These are phyloP conservation scores for Aaosphaeria arxii DNA, from an alignment of 2,329 filamentous ascomycete genomes.

Conservation along the genomic window DNA sequence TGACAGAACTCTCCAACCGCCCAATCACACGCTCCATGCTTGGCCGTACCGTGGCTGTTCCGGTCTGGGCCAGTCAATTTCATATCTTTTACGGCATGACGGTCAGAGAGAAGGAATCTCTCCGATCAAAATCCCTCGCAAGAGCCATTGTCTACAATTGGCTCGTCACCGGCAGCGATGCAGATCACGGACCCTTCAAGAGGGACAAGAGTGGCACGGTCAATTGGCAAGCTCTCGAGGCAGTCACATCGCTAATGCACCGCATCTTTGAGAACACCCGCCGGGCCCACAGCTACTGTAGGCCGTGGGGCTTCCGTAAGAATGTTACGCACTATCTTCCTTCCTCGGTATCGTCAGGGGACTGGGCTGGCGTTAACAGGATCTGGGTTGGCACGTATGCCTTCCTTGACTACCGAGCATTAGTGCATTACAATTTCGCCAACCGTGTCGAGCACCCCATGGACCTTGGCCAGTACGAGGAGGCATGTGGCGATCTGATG, in stretches of 20 bases:
- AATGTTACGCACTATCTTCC: constrained; percentile 10
- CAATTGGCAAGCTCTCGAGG: constrained; percentile 18
- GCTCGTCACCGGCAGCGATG: constrained; percentile 9
- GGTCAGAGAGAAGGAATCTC: constrained; percentile 11
- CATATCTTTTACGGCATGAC: constrained; percentile 19
- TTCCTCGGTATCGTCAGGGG: constrained; percentile 3
- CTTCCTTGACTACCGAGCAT: constrained; percentile 18
- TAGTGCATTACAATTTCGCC: constrained; percentile 19
- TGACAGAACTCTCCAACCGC: constrained; percentile 3
- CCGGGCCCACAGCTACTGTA: constrained; percentile 1
- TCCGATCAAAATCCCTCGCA: constrained; percentile 11
- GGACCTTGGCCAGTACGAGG: constrained; percentile 8
- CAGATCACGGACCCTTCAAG: constrained; percentile 17
- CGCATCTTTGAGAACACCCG: constrained; percentile 11
- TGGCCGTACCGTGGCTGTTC: constrained; percentile 3
- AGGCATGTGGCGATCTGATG: constrained; percentile 16
- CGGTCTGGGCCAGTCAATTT: constrained; percentile 18
- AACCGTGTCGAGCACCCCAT: constrained; percentile 11
- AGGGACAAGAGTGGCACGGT: constrained; percentile 13
- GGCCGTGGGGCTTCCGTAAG: constrained; percentile 11
- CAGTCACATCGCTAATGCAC: constrained; percentile 17
- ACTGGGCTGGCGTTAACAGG: constrained; percentile 20
- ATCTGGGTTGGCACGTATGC: constrained; percentile 20
- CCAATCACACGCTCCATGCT: constrained; percentile 17
- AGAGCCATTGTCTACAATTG: constrained; percentile 20